phyloP scores from a whole-genome alignment of 2,329 filamentous ascomycete species.

The Laburnicola sp. region DNA sequence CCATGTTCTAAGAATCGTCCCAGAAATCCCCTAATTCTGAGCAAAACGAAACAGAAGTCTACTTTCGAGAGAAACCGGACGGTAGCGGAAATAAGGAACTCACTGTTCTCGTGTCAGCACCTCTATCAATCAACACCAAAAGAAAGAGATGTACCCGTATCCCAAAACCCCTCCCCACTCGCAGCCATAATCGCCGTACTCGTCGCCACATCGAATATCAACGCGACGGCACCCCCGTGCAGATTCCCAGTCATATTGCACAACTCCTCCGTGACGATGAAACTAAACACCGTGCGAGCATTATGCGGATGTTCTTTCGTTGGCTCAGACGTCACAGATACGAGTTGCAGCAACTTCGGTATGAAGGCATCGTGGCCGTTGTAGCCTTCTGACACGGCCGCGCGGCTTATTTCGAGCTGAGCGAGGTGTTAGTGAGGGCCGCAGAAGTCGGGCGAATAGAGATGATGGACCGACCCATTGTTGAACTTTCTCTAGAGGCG shows the following conservation, averaged over 20 bases:
- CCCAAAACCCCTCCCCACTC: slow-evolving; percentile 46
- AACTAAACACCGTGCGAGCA: slow-evolving; percentile 48
- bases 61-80: too few relatives aligned
- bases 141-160: slow-evolving; percentile 30
- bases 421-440: background rate
- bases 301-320: slow-evolving; percentile 33
- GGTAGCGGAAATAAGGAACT: too few relatives aligned
- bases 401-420: background rate
- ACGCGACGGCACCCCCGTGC: slow-evolving; percentile 58
- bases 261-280: slow-evolving; percentile 50
- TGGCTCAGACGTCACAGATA: slow-evolving; percentile 37
- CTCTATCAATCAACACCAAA: slow-evolving; percentile 39
- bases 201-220: slow-evolving; percentile 60
- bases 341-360: slow-evolving; percentile 37
- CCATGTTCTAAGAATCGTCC: background rate
- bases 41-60: too few relatives aligned
- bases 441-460: background rate
- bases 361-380: slow-evolving; percentile 36
- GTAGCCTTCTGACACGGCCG: background rate
- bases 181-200: slow-evolving; percentile 43
- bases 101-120: background rate
- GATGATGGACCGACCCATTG: background rate
- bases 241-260: slow-evolving; percentile 54
- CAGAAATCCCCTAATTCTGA: too few relatives aligned
- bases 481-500: background rate